Base-by-base conservation (phyloP, 2,329 filamentous ascomycete genomes). In the Ascochyta rabiei region DNA sequence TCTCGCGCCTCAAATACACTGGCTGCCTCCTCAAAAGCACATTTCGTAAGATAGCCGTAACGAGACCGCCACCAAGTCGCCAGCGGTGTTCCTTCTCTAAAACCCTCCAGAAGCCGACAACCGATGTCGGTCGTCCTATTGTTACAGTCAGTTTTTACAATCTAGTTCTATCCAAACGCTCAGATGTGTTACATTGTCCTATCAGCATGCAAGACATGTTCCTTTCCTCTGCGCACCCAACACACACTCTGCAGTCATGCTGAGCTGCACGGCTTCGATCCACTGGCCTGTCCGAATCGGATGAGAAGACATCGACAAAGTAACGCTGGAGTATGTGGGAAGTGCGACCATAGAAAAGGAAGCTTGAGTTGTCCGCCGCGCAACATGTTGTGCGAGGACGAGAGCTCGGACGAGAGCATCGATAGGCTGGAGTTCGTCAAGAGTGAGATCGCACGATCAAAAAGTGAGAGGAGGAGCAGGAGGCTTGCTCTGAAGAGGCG, bases 181-280 rank as follows among this genome's bases (percentile, higher is more conserved):
- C 7, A 21, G 9, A 71, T 72, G 67, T 71, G 68, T 57, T 60
- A 67, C 61, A 63, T 63, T 33, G 46, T 64, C 44, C 50, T 69
- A n/a, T 52, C 62, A 2, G 53, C 54, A 26, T 71, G 69, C 54
- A 33, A 15, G 12, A 19, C 28, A 13, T 69, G 66, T 56, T 31
- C 48, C 16, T 61, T 59, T 31, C 52, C 61, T 4, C 47, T 65
- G 0, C 30, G 28, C 6, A 59, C 61, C 21, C 61, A 48, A 4
- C 67, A 71, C 43, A 37, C 56, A 12, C 61, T 39, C 28, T 72
- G 69, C 59, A 48, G 41, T 1, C 68, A 70, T 44, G 68, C 68
- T 0, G 18, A 40, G 2, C 24, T 38, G 26, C 63, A 71, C 38
- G 45, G 47, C 30, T 46, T 69, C 30, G 48, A 56, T 10, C 65